Conservation (phyloP, 495 filamentous ascomycete genomes). For the Massariosphaeria phaeospora region DNA sequence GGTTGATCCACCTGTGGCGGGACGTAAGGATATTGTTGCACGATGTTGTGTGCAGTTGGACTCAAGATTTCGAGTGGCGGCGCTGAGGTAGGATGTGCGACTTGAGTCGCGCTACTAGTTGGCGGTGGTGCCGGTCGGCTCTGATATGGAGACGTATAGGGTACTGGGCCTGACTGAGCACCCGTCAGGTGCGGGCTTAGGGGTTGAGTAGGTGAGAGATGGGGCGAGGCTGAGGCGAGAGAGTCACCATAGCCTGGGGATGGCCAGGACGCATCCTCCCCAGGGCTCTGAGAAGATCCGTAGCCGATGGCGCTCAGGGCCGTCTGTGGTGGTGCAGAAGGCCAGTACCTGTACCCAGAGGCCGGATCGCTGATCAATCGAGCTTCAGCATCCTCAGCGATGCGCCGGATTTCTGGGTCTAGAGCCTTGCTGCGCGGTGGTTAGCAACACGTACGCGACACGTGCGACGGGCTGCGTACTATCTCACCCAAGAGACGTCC, state of each 20-base stretch:
- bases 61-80: neutral
- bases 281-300: neutral
- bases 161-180: neutral
- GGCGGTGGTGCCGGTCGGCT: neutral
- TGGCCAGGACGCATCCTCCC: neutral
- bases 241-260: neutral
- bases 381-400: constrained; percentile 19
- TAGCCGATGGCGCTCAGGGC: neutral
- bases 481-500: constrained; percentile 18
- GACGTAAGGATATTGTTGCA: neutral
- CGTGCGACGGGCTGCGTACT: neutral
- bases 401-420: constrained; percentile 11
- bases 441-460: neutral
- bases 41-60: neutral
- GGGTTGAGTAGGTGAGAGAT: neutral
- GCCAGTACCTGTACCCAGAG: constrained; percentile 10
- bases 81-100: neutral
- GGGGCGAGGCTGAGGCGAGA: neutral
- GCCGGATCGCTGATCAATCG: neutral
- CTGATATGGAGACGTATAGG: neutral
- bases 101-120: neutral
- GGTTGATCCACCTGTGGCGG: neutral
- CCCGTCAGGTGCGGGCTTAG: neutral
- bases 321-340: neutral
- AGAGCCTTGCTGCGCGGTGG: constrained; percentile 2